These are phyloP conservation scores for Neurospora sp. DNA, from an alignment of 495 filamentous ascomycete species.

Conservation along the genomic window DNA sequence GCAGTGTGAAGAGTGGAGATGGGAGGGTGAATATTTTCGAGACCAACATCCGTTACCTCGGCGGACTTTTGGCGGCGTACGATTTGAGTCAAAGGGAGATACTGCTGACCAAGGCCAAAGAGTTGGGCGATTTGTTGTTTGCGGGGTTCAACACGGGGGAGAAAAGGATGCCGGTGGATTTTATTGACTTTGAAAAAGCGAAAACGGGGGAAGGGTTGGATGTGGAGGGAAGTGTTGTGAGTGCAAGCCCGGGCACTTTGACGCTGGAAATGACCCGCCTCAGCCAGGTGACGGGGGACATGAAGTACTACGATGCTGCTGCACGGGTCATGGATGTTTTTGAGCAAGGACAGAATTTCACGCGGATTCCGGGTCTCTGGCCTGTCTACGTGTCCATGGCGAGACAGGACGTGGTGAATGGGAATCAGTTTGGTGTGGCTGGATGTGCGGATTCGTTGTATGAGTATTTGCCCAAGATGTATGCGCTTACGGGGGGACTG, in stretches of 20 bases:
- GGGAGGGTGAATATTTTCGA: slow-evolving; percentile 67
- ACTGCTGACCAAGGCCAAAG: slow-evolving; percentile 67
- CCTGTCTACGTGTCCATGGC: slow-evolving; percentile 61
- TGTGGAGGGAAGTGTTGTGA: slow-evolving; percentile 23
- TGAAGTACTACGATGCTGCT: slow-evolving; percentile 87
- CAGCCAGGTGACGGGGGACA: slow-evolving; percentile 73
- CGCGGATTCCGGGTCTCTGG: slow-evolving; percentile 75
- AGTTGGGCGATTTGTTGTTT: slow-evolving; percentile 76
- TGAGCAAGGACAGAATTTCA: slow-evolving; percentile 55
- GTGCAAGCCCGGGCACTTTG: slow-evolving; percentile 41
- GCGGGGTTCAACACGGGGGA: slow-evolving; percentile 81
- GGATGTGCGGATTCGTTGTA: slow-evolving; percentile 76
- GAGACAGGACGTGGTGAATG: slow-evolving; percentile 21
- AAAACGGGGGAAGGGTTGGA: slow-evolving; percentile 22
- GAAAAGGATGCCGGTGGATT: slow-evolving; percentile 70
- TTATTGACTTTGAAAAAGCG: slow-evolving; percentile 45
- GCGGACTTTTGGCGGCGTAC: slow-evolving; percentile 67
- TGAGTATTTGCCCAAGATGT: slow-evolving; percentile 75
- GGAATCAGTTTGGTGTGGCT: slow-evolving; percentile 54
- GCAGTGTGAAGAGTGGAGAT: slow-evolving; percentile 38
- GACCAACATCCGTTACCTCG: slow-evolving; percentile 74
- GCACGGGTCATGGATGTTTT: slow-evolving; percentile 71
- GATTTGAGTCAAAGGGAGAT: slow-evolving; percentile 65
- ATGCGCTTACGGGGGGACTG: slow-evolving; percentile 63
- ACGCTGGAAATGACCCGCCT: slow-evolving; percentile 81